Percentiles rank a stretch among this genome's conserved stretches.
Evolutionary conservation across 192 early-diverging fungal species (phyloP).

Genomic region (Rhizophagus sp.): DNA sequence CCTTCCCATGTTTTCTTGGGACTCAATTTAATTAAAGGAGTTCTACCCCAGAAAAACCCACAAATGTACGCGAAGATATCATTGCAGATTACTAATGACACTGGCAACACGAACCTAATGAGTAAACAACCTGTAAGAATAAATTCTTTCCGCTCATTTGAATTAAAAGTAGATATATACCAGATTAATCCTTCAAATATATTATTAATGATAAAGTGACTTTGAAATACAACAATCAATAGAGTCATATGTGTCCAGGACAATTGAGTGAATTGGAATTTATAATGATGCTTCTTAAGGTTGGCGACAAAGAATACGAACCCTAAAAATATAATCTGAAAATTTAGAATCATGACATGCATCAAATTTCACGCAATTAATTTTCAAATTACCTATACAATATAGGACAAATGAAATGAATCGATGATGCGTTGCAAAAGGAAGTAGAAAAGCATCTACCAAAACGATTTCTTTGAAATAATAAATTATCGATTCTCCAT

Average conservation of each 20-base stretch:
- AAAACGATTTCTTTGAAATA: slow-evolving; percentile 83
- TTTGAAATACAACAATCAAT: slow-evolving; percentile 87
- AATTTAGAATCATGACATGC: background rate
- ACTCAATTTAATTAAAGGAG: slow-evolving; percentile 88
- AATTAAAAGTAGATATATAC: slow-evolving; percentile 37
- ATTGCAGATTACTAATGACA: slow-evolving; percentile 88
- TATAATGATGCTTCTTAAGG: slow-evolving; percentile 90
- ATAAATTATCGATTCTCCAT: slow-evolving; percentile 91
- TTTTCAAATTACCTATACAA: slow-evolving; percentile 58
- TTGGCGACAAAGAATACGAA: slow-evolving; percentile 94
- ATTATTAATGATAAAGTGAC: slow-evolving; percentile 97
- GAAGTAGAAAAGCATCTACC: slow-evolving; percentile 80
- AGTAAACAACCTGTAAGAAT: background rate
- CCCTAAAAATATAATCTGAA: slow-evolving; percentile 36
- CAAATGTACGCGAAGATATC: slow-evolving; percentile 95
- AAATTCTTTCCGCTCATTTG: background rate
- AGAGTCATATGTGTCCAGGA: slow-evolving; percentile 98
- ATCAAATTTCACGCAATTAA: background rate
- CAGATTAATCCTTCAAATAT: slow-evolving; percentile 97
- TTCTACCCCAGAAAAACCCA: slow-evolving; percentile 92
- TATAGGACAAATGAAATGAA: slow-evolving; percentile 94
- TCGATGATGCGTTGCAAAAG: slow-evolving; percentile 88
- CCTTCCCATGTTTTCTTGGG: slow-evolving; percentile 99
- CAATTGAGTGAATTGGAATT: slow-evolving; percentile 95
- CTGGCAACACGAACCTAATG: slow-evolving; percentile 79